Conservation (phyloP, 352 stramenopile species). For the Salisapilia sapeloensis region DNA sequence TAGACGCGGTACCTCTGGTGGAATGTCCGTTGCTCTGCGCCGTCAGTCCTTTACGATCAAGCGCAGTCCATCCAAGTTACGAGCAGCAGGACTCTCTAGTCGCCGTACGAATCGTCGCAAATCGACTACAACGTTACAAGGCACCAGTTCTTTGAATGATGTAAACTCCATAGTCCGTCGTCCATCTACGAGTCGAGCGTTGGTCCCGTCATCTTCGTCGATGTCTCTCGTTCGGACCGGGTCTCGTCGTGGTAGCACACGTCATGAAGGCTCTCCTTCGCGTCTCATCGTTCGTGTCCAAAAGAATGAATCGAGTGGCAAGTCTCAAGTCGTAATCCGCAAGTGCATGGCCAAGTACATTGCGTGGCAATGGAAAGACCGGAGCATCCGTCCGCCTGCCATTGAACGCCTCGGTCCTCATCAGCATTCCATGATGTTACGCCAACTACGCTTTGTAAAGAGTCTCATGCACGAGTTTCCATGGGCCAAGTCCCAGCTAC, state of each 20-base stretch:
- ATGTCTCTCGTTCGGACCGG: no score
- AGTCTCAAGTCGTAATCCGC: conserved; percentile 40
- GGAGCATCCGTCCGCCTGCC: conserved; percentile 25
- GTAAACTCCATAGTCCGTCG: conserved; percentile 3
- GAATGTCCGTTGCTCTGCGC: conserved; percentile 18
- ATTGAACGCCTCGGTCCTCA: conserved; percentile 42
- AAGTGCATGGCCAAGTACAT: conserved; percentile 28
- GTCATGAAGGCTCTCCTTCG: conserved; percentile 7
- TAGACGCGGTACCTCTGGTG: conserved; percentile 7
- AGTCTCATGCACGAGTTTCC: conserved; percentile 70
- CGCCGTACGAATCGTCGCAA: conserved; percentile 24
- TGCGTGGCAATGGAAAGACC: conserved; percentile 49
- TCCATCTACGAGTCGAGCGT: conserved; percentile 2
- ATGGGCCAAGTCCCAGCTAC: conserved; percentile 59
- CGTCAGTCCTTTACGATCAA: conserved; percentile 57
- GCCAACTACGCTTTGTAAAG: conserved; percentile 68
- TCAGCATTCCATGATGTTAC: conserved; percentile 67
- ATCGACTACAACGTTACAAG: conserved; percentile 26
- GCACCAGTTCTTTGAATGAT: conserved; percentile 1
- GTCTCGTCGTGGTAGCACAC: no score
- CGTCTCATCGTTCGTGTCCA: conserved; percentile 43
- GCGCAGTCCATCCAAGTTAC: conserved; percentile 24
- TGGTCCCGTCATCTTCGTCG: conserved; percentile 1
- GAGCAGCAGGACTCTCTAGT: conserved; percentile 1
- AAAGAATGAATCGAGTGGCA: conserved; percentile 21